Conservation (phyloP, 164 flowering plant genomes). For the Magnolia kwangsiensis region DNA sequence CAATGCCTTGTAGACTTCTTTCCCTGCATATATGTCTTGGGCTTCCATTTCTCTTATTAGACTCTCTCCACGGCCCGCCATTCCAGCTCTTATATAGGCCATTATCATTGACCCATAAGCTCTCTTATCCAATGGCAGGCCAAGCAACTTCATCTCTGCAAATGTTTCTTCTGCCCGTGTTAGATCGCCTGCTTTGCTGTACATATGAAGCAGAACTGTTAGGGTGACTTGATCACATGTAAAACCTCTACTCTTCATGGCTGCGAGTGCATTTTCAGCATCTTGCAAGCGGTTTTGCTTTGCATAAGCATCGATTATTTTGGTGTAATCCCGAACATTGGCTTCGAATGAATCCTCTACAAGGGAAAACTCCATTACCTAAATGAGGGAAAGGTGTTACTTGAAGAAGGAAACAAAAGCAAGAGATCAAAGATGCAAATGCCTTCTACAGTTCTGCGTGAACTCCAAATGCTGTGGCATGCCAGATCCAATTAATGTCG, state of each 20-base stretch:
- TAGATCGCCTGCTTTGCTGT: conserved; percentile 77
- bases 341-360: conserved; percentile 79
- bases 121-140: conserved; percentile 61
- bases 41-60: conserved; percentile 72
- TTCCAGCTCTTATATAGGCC: conserved; percentile 83
- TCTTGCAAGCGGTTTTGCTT: conserved; percentile 52
- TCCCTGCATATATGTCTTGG: conserved; percentile 55
- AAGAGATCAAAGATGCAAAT: not conserved
- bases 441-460: not conserved
- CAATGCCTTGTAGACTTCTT: conserved; percentile 87
- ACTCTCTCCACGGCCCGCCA: conserved; percentile 51
- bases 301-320: conserved; percentile 67
- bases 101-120: conserved; percentile 87
- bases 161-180: conserved; percentile 61
- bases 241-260: conserved; percentile 69
- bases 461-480: too few relatives aligned
- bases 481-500: too few relatives aligned
- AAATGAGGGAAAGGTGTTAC: not conserved
- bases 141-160: conserved; percentile 66
- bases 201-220: conserved; percentile 72
- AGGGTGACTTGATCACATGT: conserved; percentile 70
- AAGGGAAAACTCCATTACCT: conserved; percentile 71
- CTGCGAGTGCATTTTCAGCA: conserved; percentile 50
- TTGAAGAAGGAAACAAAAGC: not conserved
- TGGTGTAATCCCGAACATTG: conserved; percentile 81